phyloP scores from a whole-genome alignment of 805 yeast genomes.

The Ogataea pignaliae region DNA sequence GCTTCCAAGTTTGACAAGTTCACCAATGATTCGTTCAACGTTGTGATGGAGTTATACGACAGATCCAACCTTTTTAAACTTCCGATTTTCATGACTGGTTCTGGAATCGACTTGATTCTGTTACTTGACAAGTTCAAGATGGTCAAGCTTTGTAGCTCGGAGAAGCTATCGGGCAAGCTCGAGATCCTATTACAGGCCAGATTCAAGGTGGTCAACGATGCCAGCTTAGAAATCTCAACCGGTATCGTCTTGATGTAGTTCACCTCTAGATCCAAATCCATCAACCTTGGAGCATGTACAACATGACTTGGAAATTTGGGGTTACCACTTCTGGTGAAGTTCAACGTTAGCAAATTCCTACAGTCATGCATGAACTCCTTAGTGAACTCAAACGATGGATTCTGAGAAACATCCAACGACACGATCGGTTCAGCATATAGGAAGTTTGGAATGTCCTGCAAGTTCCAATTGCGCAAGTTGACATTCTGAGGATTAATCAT shows the following conservation, averaged over 20 bases:
- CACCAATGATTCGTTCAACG: constrained; percentile 58
- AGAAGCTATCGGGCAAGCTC: constrained; percentile 56
- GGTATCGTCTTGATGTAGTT: constrained; percentile 70
- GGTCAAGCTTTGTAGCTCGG: constrained; percentile 48
- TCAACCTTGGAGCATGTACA: constrained; percentile 62
- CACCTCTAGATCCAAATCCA: constrained; percentile 68
- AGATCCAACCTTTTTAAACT: constrained; percentile 66
- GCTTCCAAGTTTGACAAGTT: constrained; percentile 57
- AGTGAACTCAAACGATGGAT: constrained; percentile 82
- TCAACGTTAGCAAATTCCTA: constrained; percentile 59
- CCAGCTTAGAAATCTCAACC: constrained; percentile 46
- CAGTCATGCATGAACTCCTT: constrained; percentile 81
- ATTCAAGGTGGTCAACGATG: constrained; percentile 53
- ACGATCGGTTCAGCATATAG: constrained; percentile 80
- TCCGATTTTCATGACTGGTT: constrained; percentile 54
- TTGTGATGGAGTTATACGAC: constrained; percentile 69
- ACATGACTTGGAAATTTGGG: constrained; percentile 71
- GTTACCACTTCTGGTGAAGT: constrained; percentile 69
- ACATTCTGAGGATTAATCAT: constrained; percentile 68
- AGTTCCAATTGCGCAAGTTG: constrained; percentile 63
- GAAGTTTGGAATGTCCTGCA: constrained; percentile 81
- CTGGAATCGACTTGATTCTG: constrained; percentile 58
- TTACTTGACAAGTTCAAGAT: constrained; percentile 79
- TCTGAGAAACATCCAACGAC: constrained; percentile 75
- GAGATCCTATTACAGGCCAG: constrained; percentile 73